These are phyloP conservation scores for Chaetoceros muelleri DNA, from an alignment of 108 stramenopile species.

Conservation along the genomic window DNA sequence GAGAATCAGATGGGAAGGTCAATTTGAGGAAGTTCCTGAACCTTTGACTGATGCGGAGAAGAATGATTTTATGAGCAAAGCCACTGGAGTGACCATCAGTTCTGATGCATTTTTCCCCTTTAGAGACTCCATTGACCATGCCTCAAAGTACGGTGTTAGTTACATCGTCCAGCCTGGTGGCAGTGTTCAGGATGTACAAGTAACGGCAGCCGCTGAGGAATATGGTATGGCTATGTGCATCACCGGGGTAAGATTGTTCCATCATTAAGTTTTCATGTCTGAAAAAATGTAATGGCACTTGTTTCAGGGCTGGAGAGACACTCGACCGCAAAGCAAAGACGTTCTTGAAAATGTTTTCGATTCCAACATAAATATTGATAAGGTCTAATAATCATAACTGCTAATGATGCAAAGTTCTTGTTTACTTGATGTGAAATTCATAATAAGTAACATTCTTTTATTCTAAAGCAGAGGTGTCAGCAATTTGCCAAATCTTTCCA, in stretches of 20 bases:
- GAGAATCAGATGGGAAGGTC: conserved; percentile 73
- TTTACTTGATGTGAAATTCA: too few species aligned
- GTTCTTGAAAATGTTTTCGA: too few species aligned
- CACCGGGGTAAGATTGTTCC: conserved; percentile 92
- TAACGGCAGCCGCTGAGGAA: conserved; percentile 88
- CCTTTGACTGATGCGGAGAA: conserved; percentile 88
- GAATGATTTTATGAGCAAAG: conserved; percentile 73
- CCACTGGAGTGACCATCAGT: conserved; percentile 77
- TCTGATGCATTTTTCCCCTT: conserved; percentile 99
- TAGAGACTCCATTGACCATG: conserved; percentile 97
- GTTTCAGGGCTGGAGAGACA: too few species aligned
- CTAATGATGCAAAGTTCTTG: too few species aligned
- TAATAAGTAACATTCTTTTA: too few species aligned
- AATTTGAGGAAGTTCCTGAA: conserved; percentile 79
- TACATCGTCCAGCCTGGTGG: conserved; percentile 97
- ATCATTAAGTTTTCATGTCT: too few species aligned
- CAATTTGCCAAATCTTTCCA: not conserved
- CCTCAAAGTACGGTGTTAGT: conserved; percentile 91
- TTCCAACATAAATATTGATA: too few species aligned
- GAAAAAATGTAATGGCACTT: too few species aligned
- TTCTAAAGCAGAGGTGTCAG: not conserved
- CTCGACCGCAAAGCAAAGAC: too few species aligned
- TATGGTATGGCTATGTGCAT: conserved; percentile 98
- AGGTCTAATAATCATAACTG: too few species aligned
- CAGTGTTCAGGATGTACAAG: conserved; percentile 82